These are phyloP conservation scores for Schizopora paradoxa DNA, from an alignment of 1,284 basidiomycete genomes.

Conservation along the genomic window DNA sequence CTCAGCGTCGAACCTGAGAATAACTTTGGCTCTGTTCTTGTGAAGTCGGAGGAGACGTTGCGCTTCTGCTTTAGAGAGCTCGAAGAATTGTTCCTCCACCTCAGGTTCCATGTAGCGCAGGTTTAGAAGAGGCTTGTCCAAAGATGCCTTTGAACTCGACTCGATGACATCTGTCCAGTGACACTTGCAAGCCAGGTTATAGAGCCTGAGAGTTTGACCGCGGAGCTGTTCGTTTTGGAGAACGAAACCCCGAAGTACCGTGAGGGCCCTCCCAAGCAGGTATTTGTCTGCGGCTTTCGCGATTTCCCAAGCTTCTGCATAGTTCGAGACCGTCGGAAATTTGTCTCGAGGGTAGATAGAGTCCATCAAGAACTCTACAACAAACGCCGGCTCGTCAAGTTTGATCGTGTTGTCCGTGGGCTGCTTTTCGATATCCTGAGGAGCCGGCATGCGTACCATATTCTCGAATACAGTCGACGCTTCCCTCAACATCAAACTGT, in stretches of 20 bases:
- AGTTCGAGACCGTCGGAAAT: too few species aligned
- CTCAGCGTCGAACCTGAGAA: too few species aligned
- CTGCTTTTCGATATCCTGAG: too few species aligned
- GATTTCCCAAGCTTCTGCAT: too few species aligned
- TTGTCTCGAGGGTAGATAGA: constrained; percentile 12
- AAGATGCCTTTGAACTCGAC: too few species aligned
- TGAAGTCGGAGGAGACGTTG: too few species aligned
- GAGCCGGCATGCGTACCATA: background rate
- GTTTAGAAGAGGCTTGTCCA: too few species aligned
- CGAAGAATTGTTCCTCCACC: too few species aligned
- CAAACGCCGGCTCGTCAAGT: background rate
- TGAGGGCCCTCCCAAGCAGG: constrained; percentile 5
- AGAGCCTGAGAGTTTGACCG: constrained; percentile 1
- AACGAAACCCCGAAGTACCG: constrained; percentile 3
- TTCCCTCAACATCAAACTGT: background rate
- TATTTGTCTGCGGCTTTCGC: constrained; percentile 14
- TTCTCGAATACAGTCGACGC: background rate
- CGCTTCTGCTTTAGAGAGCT: too few species aligned
- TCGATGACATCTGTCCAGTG: too few species aligned
- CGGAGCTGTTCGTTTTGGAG: background rate
- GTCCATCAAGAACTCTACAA: constrained; percentile 5
- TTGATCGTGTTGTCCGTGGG: constrained; percentile 4
- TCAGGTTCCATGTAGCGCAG: too few species aligned
- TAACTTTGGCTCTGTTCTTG: too few species aligned
- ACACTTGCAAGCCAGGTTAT: constrained; percentile 12